phyloP scores from a whole-genome alignment of 177 flowering plant genomes.

The Tripterygium wilfordii region DNA sequence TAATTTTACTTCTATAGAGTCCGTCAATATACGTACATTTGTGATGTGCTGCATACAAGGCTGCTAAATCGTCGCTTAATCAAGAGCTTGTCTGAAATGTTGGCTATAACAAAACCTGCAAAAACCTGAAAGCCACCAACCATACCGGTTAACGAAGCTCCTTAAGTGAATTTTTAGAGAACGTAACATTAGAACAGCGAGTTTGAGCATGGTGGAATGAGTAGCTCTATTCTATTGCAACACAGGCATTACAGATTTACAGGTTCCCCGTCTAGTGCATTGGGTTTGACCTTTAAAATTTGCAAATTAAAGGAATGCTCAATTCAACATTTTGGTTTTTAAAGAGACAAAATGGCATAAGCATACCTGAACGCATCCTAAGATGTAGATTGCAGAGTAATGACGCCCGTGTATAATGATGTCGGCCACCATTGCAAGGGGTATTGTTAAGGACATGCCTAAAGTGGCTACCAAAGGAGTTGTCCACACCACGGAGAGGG shows the following conservation, averaged over 20 bases:
- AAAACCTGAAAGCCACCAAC: constrained; percentile 43
- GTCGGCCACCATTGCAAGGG: constrained; percentile 71
- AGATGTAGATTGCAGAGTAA: constrained; percentile 47
- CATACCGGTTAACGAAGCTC: background rate
- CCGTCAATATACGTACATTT: too few species aligned
- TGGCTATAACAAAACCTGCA: constrained; percentile 56
- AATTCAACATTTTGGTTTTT: background rate
- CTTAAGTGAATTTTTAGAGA: too few species aligned
- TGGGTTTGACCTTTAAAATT: background rate
- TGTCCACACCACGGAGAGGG: constrained; percentile 66
- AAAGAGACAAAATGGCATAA: background rate
- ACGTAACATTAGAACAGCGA: too few species aligned
- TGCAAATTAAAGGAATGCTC: background rate
- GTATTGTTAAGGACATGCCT: constrained; percentile 66
- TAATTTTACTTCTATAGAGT: too few species aligned
- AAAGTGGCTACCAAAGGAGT: constrained; percentile 61
- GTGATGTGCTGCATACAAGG: background rate
- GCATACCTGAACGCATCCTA: constrained; percentile 59
- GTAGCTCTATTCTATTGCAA: background rate
- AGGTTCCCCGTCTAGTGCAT: background rate
- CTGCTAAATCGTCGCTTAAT: constrained; percentile 5
- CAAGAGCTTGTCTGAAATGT: constrained; percentile 38
- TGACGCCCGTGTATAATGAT: constrained; percentile 56
- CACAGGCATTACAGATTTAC: too few species aligned
- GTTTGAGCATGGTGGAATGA: too few species aligned